Percentiles rank a stretch among this genome's conserved stretches.
These are phyloP conservation scores for Mycena polygramma DNA, from an alignment of 768 basidiomycete species.

Conservation along the genomic window DNA sequence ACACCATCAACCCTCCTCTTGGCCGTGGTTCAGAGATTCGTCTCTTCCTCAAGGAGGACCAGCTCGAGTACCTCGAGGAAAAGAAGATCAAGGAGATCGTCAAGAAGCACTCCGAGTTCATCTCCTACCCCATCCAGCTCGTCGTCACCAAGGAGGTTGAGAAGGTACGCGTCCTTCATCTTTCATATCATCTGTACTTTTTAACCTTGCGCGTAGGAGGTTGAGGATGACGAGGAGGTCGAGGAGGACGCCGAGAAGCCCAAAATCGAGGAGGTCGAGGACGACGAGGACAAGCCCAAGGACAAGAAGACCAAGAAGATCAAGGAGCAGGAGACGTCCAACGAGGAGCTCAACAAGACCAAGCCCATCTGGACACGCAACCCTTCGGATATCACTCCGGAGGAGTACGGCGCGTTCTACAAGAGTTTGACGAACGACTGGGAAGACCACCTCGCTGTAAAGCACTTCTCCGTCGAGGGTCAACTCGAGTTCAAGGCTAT, in stretches of 20 bases:
- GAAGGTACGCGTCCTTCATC: constrained; percentile 76
- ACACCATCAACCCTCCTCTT: constrained; percentile 89
- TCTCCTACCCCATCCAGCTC: constrained; percentile 99
- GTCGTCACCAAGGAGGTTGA: constrained; percentile 99
- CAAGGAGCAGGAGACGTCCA: constrained; percentile 88
- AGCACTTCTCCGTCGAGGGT: constrained; percentile 99
- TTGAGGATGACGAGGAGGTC: constrained; percentile 81
- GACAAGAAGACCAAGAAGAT: constrained; percentile 95
- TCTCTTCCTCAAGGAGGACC: constrained; percentile 97
- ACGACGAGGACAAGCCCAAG: constrained; percentile 87
- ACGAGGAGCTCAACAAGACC: constrained; percentile 99
- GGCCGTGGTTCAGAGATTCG: constrained; percentile 95
- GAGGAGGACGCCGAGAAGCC: constrained; percentile 82
- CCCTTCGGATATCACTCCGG: constrained; percentile 90
- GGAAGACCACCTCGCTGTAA: constrained; percentile 99
- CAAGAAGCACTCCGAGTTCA: constrained; percentile 99
- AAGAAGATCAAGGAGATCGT: constrained; percentile 99
- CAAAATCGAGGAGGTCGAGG: constrained; percentile 87
- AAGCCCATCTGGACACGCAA: constrained; percentile 99
- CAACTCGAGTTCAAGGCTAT: constrained; percentile 99
- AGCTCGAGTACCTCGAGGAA: constrained; percentile 99
- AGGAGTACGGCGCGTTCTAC: constrained; percentile 98
- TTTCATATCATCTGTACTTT: not conserved
- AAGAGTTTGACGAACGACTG: constrained; percentile 99
- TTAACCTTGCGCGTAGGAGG: constrained; percentile 68